phyloP scores from a whole-genome alignment of 345 rosid genomes.

The Euphorbia pulcherrima region DNA sequence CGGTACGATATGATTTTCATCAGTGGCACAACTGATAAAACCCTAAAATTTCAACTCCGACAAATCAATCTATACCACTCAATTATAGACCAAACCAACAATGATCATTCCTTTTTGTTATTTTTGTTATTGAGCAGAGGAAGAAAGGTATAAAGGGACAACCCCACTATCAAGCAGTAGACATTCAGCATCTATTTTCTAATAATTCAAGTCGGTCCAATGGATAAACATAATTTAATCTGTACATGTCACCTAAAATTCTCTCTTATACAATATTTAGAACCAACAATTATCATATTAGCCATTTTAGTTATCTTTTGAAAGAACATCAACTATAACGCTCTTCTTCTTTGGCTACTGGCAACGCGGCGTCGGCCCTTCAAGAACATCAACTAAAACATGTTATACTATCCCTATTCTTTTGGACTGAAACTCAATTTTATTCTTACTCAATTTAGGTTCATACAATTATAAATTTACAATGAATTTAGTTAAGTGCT shows the following conservation, averaged over 20 bases:
- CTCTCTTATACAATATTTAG: background rate
- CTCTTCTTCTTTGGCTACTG: too few relatives aligned
- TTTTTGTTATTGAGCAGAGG: background rate
- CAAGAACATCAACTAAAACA: background rate
- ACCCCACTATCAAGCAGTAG: slow-evolving; percentile 39
- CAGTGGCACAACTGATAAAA: background rate
- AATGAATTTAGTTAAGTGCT: too few relatives aligned
- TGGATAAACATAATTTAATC: background rate
- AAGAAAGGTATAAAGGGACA: slow-evolving; percentile 57
- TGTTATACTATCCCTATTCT: too few relatives aligned
- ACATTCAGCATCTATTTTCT: slow-evolving; percentile 21
- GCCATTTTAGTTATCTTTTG: background rate
- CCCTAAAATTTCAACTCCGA: background rate
- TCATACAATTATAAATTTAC: too few relatives aligned
- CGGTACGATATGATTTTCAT: too few relatives aligned
- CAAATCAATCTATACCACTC: background rate
- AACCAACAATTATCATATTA: background rate
- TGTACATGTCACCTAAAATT: background rate
- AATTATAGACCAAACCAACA: background rate
- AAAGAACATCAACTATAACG: background rate
- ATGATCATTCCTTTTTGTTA: background rate
- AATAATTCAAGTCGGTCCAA: slow-evolving; percentile 3
- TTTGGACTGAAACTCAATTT: too few relatives aligned
- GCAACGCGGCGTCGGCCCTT: too few relatives aligned
- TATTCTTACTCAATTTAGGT: too few relatives aligned